Evolutionary conservation across 1,139 yeast species (phyloP).

Genomic region (Hyphopichia fennica): DNA sequence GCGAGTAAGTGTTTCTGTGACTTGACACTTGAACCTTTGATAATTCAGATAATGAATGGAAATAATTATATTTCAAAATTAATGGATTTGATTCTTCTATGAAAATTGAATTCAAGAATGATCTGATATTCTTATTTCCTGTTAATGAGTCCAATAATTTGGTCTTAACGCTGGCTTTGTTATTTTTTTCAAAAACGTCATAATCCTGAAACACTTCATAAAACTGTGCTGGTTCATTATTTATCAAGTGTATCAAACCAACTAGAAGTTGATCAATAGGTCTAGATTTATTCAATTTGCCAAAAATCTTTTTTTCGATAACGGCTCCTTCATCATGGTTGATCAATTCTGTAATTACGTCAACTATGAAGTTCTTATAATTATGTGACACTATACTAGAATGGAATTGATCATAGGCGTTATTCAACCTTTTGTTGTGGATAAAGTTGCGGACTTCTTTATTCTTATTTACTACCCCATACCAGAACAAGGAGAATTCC

Average conservation of each 20-base stretch:
- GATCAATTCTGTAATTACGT: slow-evolving; percentile 33
- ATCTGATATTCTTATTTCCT: slow-evolving; percentile 14
- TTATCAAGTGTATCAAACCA: slow-evolving; percentile 36
- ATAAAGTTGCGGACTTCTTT: slow-evolving; percentile 21
- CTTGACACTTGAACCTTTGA: slow-evolving; percentile 18
- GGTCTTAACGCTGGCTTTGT: slow-evolving; percentile 12
- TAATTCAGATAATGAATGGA: slow-evolving; percentile 33
- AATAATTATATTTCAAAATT: slow-evolving; percentile 28
- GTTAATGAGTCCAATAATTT: slow-evolving; percentile 19
- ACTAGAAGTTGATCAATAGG: slow-evolving; percentile 29
- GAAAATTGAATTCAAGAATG: slow-evolving; percentile 23
- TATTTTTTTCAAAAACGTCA: slow-evolving; percentile 15
- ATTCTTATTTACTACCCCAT: slow-evolving; percentile 20
- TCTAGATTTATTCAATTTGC: slow-evolving; percentile 16
- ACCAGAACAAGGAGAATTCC: slow-evolving; percentile 30
- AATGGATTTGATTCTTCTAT: slow-evolving; percentile 8
- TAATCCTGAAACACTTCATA: slow-evolving; percentile 20
- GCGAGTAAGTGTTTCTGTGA: slow-evolving; percentile 6
- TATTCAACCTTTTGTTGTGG: slow-evolving; percentile 18
- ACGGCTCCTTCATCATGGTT: slow-evolving; percentile 26
- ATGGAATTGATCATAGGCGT: slow-evolving; percentile 28
- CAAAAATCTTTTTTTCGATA: slow-evolving; percentile 22
- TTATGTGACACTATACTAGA: slow-evolving; percentile 12
- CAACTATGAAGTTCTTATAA: slow-evolving; percentile 26
- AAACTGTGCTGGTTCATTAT: slow-evolving; percentile 25